phyloP scores from a whole-genome alignment of 2,329 filamentous ascomycete species.

The Coleophoma eucalyptorum region DNA sequence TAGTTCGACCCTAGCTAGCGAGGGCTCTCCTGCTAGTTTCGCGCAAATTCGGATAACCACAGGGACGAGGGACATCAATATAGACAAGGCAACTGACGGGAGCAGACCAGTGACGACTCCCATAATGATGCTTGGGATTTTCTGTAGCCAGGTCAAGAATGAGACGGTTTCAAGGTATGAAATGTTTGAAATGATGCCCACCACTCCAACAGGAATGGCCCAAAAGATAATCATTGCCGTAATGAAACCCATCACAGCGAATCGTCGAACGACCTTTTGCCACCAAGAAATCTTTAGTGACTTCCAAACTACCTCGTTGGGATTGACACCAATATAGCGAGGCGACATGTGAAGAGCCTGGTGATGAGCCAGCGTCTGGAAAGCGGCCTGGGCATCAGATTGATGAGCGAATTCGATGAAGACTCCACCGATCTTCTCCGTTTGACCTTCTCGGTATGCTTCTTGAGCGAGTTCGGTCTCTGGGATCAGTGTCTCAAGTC shows the following conservation, averaged over 20 bases:
- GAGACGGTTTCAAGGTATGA: slow-evolving; percentile 59
- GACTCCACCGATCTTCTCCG: slow-evolving; percentile 58
- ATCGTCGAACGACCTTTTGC: slow-evolving; percentile 72
- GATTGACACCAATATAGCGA: slow-evolving; percentile 77
- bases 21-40: slow-evolving; percentile 76
- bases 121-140: slow-evolving; percentile 66
- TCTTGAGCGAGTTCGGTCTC: slow-evolving; percentile 66
- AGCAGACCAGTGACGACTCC: slow-evolving; percentile 84
- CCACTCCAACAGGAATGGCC: slow-evolving; percentile 69
- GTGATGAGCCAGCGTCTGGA: slow-evolving; percentile 83
- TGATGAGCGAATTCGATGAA: slow-evolving; percentile 89
- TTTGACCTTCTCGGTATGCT: slow-evolving; percentile 61
- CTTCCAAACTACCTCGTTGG: slow-evolving; percentile 82
- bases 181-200: slow-evolving; percentile 85
- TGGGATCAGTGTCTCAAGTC: slow-evolving; percentile 72
- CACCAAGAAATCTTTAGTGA: slow-evolving; percentile 83
- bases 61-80: slow-evolving; percentile 84
- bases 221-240: slow-evolving; percentile 83
- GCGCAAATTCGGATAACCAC: slow-evolving; percentile 79
- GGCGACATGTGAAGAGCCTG: slow-evolving; percentile 80
- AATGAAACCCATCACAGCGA: slow-evolving; percentile 68
- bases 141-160: slow-evolving; percentile 71
- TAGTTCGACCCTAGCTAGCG: slow-evolving; percentile 74
- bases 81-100: slow-evolving; percentile 71
- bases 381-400: slow-evolving; percentile 80